Base-by-base conservation (phyloP, 495 filamentous ascomycete species). In the Lepraria neglecta region DNA sequence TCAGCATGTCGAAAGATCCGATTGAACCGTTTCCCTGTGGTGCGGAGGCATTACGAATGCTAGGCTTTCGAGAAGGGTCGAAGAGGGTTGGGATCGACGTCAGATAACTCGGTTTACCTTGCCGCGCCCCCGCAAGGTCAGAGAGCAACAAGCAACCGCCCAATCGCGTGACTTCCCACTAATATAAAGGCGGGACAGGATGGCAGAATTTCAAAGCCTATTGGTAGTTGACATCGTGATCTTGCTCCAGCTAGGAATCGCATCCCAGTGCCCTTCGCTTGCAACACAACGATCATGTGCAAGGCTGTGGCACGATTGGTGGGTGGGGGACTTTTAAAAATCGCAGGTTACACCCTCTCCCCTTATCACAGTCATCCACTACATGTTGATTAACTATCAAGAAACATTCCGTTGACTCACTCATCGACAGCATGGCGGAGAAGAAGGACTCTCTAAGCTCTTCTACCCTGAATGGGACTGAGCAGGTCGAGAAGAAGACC, bases 341-440 rank as follows among this genome's bases (percentile, higher is more conserved):
- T 17, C 21, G 1, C 6, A 31, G 28, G 1, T 9, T 31, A 14
- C 28, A 52, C 6, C 27, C 48, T 33, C 15, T n/a, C 7, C 3
- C 48, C 48, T 31, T 12, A 10, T 38, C 35, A 38, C 35, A 38
- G 2, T 31, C 15, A 0, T 52, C 17, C 6, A 52, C 12, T n/a
- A 3, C 17, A 17, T 31, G 14, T 52, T 52, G 11, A 27, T 30
- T 9, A 30, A 52, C 14, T n/a, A n/a, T 28, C 48, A 3, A 21
- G 28, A 19, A 28, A 31, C 31, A 3, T n/a, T 1, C 48, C 31
- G n/a, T n/a, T 52, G 15, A 17, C 31, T 15, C 28, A 11, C 28
- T 19, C 28, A 12, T 52, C 15, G 48, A 15, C 48, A 56, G 33
- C 33, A 56, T 56, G 53, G 33, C 24, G 45, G 45, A 56, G 53